Conservation (phyloP, 2,329 filamentous ascomycete genomes). For the Sporothrix mexicana region DNA sequence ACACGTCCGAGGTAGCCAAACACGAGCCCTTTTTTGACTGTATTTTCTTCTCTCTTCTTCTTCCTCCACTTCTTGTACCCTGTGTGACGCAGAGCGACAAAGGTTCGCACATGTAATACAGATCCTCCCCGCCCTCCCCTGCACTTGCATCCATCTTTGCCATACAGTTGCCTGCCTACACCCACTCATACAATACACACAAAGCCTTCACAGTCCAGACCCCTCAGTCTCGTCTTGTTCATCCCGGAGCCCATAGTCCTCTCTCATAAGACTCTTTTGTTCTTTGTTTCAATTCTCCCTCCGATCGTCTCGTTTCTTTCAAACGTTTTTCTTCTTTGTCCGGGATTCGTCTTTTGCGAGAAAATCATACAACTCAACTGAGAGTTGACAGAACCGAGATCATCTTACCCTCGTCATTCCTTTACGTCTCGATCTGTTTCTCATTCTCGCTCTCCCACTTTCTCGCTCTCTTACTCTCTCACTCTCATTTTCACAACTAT, state of each 20-base stretch:
- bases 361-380: neutral
- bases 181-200: constrained; percentile 3
- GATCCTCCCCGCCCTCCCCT: neutral
- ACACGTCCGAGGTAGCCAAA: neutral
- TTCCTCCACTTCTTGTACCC: neutral
- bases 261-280: constrained; percentile 11
- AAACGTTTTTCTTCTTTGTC: neutral
- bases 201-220: neutral
- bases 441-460: neutral
- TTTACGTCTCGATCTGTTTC: neutral
- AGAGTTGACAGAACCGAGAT: neutral
- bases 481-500: neutral
- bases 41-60: too few species aligned
- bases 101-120: constrained; percentile 23
- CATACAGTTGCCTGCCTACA: neutral
- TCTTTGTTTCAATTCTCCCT: neutral
- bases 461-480: neutral
- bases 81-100: neutral
- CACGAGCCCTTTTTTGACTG: neutral
- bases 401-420: neutral
- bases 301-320: neutral
- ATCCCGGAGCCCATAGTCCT: neutral
- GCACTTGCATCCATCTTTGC: neutral
- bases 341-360: neutral
- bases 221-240: neutral